Evolutionary conservation across 495 filamentous ascomycete genomes (phyloP).

Genomic region (Lentithecium fluviatile): DNA sequence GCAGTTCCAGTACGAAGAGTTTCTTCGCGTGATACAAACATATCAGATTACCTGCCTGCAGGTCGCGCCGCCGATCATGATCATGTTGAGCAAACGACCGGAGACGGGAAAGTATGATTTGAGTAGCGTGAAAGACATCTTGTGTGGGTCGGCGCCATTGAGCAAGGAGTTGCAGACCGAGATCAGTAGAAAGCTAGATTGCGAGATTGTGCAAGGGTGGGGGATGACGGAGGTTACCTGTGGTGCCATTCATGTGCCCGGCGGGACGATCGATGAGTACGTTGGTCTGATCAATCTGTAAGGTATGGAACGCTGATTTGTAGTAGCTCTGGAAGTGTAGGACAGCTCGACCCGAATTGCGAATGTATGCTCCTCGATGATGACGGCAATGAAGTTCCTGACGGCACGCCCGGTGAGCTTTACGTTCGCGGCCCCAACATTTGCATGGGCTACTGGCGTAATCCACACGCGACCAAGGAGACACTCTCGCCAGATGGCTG

Average conservation of each 20-base stretch:
- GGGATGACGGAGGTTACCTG: conserved; percentile 45
- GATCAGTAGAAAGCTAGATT: conserved; percentile 32
- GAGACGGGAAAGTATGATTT: conserved; percentile 43
- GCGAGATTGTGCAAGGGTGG: conserved; percentile 41
- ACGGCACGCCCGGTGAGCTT: conserved; percentile 40
- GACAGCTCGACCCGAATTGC: conserved; percentile 38
- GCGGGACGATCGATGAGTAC: conserved; percentile 36
- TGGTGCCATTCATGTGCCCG: conserved; percentile 36
- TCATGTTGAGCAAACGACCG: conserved; percentile 43
- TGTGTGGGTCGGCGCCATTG: conserved; percentile 43
- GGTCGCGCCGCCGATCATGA: conserved; percentile 41
- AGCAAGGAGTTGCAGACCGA: conserved; percentile 41
- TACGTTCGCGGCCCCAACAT: conserved; percentile 42
- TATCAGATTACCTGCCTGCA: conserved; percentile 42
- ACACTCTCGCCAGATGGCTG: conserved; percentile 37
- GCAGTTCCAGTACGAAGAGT: conserved; percentile 41
- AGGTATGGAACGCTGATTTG: conserved; percentile 4
- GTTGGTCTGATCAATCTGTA: conserved; percentile 3
- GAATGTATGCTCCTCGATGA: conserved; percentile 43
- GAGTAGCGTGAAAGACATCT: conserved; percentile 39
- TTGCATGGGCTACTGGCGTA: conserved; percentile 42
- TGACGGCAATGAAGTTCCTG: conserved; percentile 40
- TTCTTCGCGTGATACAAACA: conserved; percentile 38
- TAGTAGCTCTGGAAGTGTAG: conserved; percentile 38
- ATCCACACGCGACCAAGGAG: conserved; percentile 40